Evolutionary conservation across 2,329 filamentous ascomycete genomes (phyloP).

Genomic region (Sclerotinia nivalis): DNA sequence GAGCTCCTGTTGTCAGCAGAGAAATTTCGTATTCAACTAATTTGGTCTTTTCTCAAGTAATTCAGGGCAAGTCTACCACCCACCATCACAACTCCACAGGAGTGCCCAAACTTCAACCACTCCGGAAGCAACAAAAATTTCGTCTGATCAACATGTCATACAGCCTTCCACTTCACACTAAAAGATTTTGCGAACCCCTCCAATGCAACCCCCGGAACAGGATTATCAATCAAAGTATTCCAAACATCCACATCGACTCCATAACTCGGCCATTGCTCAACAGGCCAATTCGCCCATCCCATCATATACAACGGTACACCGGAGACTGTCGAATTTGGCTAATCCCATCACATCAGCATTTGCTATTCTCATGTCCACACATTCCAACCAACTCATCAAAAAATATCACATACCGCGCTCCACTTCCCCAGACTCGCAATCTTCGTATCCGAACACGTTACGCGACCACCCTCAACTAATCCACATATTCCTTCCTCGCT

Average conservation of each 20-base stretch:
- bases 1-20: too few species aligned
- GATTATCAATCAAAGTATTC: constrained; percentile 14
- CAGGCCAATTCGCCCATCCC: constrained; percentile 17
- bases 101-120: neutral
- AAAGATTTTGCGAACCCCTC: constrained; percentile 11
- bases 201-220: constrained; percentile 7
- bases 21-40: neutral
- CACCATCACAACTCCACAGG: too few species aligned
- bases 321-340: constrained; percentile 11
- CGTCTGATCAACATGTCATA: neutral
- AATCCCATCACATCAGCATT: neutral
- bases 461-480: neutral
- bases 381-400: too few species aligned
- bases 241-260: constrained; percentile 15
- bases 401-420: constrained; percentile 2
- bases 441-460: neutral
- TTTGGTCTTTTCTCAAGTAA: too few species aligned
- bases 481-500: neutral
- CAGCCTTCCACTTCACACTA: constrained; percentile 9
- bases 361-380: too few species aligned
- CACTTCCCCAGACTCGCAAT: neutral
- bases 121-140: neutral
- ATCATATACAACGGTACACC: constrained; percentile 15
- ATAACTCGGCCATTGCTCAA: constrained; percentile 7
- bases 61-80: neutral